phyloP scores from a whole-genome alignment of 2,329 filamentous ascomycete species.

The Eurotiales sp. region DNA sequence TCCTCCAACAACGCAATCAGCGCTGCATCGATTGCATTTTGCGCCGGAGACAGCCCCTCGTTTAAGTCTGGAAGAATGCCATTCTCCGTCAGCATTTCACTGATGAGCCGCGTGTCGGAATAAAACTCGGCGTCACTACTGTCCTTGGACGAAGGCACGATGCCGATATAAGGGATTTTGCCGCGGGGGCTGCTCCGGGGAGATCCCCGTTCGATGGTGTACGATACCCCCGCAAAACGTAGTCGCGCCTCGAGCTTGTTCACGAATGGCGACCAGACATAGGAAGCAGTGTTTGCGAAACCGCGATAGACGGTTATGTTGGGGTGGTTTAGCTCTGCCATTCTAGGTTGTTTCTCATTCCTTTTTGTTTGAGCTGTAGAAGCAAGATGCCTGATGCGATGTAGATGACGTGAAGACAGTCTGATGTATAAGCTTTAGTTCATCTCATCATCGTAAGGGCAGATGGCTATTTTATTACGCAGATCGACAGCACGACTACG shows the following conservation, averaged over 20 bases:
- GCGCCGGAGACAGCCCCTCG: slow-evolving; percentile 31
- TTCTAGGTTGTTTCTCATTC: too few relatives aligned
- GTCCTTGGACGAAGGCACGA: background rate
- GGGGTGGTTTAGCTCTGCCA: background rate
- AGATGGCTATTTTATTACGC: too few relatives aligned
- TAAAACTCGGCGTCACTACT: slow-evolving; percentile 27
- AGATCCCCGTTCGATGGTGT: slow-evolving; percentile 46
- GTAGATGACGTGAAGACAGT: too few relatives aligned
- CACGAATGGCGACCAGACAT: slow-evolving; percentile 61
- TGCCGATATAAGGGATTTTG: slow-evolving; percentile 55
- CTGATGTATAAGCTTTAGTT: too few relatives aligned
- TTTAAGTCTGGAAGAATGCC: slow-evolving; percentile 51
- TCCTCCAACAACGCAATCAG: slow-evolving; percentile 57
- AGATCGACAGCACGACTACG: too few relatives aligned
- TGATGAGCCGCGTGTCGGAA: slow-evolving; percentile 56
- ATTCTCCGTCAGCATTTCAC: slow-evolving; percentile 40
- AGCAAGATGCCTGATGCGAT: too few relatives aligned
- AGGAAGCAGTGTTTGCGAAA: slow-evolving; percentile 36
- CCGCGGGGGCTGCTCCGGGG: slow-evolving; percentile 48
- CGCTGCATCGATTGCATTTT: slow-evolving; percentile 50
- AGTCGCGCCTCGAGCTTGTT: slow-evolving; percentile 61
- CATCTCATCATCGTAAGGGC: too few relatives aligned
- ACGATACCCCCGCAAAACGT: slow-evolving; percentile 50
- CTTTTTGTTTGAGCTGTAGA: too few relatives aligned
- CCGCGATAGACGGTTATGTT: slow-evolving; percentile 50